Evolutionary conservation across 2,329 filamentous ascomycete species (phyloP).

Genomic region (Calonectria crousiana): DNA sequence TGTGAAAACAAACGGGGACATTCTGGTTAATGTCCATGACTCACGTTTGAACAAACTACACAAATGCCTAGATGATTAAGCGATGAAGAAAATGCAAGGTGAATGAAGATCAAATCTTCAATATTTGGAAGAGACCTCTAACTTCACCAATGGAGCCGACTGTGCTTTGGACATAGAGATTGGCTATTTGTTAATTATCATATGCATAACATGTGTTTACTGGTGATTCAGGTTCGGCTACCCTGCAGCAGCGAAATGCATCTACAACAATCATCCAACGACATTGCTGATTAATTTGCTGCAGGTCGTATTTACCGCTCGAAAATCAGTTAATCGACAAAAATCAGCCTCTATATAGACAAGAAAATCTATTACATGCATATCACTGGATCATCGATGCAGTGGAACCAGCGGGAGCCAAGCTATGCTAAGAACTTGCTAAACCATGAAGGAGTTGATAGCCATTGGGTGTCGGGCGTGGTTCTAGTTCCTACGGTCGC

Average conservation of each 20-base stretch:
- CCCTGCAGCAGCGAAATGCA: not conserved
- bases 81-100: not conserved
- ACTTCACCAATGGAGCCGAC: too few relatives aligned
- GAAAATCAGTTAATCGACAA: not conserved
- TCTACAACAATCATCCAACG: not conserved
- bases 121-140: too few relatives aligned
- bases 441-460: not conserved
- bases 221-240: not conserved
- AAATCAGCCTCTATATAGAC: not conserved
- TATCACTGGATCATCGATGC: not conserved
- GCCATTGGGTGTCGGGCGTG: not conserved
- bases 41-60: too few relatives aligned
- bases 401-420: not conserved
- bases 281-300: not conserved
- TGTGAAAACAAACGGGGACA: not conserved
- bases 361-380: not conserved
- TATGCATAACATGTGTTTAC: too few relatives aligned
- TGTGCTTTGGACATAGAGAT: too few relatives aligned
- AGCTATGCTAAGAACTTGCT: not conserved
- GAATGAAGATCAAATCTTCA: not conserved
- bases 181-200: too few relatives aligned
- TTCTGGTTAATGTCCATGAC: too few relatives aligned
- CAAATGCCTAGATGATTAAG: too few relatives aligned
- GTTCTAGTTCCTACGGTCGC: not conserved
- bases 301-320: not conserved